These are phyloP conservation scores for Dactylorhiza incarnata DNA, from an alignment of 106 monocot species.

Conservation along the genomic window DNA sequence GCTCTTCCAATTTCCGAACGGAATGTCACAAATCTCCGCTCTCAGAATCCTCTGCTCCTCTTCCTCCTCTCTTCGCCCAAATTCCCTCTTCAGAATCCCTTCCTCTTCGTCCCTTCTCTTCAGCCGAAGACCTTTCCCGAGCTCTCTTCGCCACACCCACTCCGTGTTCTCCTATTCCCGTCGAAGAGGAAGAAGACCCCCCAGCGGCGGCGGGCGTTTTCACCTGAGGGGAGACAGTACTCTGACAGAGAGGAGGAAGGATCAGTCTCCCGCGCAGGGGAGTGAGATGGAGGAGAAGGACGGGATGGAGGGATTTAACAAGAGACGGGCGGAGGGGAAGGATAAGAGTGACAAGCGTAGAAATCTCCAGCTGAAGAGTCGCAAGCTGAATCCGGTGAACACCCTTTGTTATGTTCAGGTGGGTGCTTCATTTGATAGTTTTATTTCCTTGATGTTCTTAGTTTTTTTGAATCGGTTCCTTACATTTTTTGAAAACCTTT, in stretches of 20 bases:
- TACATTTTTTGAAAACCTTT: neutral
- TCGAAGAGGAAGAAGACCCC: neutral
- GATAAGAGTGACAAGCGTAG: constrained; percentile 41
- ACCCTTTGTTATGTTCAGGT: constrained; percentile 91
- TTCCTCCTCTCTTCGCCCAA: neutral
- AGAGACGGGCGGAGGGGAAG: constrained; percentile 74
- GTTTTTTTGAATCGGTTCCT: neutral
- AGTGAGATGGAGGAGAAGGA: constrained; percentile 28
- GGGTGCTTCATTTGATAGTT: neutral
- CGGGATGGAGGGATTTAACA: constrained; percentile 38
- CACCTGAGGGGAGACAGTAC: constrained; percentile 20
- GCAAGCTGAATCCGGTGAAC: constrained; percentile 71
- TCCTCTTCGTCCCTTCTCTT: constrained; percentile 12
- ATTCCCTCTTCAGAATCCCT: constrained; percentile 3
- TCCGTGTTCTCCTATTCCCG: constrained; percentile 1
- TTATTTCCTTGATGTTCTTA: neutral
- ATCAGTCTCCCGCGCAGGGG: constrained; percentile 1
- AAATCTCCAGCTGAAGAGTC: constrained; percentile 56
- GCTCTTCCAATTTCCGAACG: neutral
- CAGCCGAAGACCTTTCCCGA: neutral
- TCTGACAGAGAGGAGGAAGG: constrained; percentile 7
- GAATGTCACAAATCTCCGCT: constrained; percentile 15
- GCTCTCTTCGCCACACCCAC: neutral
- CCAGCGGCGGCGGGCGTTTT: constrained; percentile 4
- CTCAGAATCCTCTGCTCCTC: constrained; percentile 11